Percentiles rank a stretch among this genome's conserved stretches.
Evolutionary conservation across 2,329 filamentous ascomycete species (phyloP).

Genomic region (Epichloe gansuensis): DNA sequence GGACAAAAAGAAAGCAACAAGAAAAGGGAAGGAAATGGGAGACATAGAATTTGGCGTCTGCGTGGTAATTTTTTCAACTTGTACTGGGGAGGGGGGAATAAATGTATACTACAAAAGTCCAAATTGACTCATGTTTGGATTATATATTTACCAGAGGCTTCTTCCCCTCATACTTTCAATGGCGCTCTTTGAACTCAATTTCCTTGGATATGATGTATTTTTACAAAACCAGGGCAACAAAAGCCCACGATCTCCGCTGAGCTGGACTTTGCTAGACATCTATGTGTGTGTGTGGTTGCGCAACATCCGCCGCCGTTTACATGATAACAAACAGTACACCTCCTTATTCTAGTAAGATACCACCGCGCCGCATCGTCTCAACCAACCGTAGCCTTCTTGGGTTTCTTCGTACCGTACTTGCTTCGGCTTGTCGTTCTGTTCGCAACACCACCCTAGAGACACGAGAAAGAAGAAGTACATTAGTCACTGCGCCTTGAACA

Average conservation of each 20-base stretch:
- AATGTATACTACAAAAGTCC: conserved; percentile 1
- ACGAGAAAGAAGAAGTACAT: conserved; percentile 8
- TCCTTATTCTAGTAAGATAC: background rate
- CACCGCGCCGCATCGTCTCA: conserved; percentile 8
- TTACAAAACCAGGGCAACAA: too few species aligned
- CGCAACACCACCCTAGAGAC: conserved; percentile 70
- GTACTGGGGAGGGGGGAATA: background rate
- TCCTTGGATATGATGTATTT: background rate
- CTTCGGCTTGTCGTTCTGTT: conserved; percentile 74
- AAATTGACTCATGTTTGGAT: conserved; percentile 1
- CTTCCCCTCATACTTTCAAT: background rate
- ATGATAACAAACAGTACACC: background rate
- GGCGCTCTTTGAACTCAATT: too few species aligned
- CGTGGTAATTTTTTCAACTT: background rate
- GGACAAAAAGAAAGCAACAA: background rate
- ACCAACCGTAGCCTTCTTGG: conserved; percentile 61
- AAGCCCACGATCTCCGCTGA: too few species aligned
- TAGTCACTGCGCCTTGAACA: background rate
- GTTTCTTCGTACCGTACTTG: conserved; percentile 98
- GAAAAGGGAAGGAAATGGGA: background rate
- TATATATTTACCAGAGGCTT: background rate
- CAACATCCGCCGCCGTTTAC: too few species aligned
- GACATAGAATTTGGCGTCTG: background rate
- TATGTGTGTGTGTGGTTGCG: too few species aligned
- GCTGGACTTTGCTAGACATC: too few species aligned